Conservation (phyloP, 78 protist species). For the Pigoraptor vietnamica region DNA sequence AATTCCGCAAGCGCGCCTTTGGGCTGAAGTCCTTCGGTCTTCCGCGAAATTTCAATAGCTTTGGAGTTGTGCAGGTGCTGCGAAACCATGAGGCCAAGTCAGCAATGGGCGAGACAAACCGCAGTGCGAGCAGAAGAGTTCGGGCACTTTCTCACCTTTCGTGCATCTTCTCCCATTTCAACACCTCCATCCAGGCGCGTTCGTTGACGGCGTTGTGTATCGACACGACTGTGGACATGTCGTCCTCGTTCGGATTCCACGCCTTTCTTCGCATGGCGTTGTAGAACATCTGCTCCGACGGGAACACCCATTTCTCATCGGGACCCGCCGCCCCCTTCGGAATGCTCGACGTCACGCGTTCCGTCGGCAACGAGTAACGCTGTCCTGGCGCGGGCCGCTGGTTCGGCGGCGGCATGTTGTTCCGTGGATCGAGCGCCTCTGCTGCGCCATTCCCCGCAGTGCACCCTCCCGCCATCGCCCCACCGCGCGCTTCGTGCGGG, state of each 20-base stretch:
- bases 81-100: too few species aligned
- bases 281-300: conserved; percentile 70
- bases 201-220: conserved; percentile 74
- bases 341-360: conserved; percentile 23
- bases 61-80: conserved; percentile 29
- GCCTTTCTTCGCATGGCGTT: conserved; percentile 72
- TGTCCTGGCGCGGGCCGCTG: conserved; percentile 18
- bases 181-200: conserved; percentile 64
- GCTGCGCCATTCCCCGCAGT: neutral
- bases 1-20: conserved; percentile 49
- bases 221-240: conserved; percentile 55
- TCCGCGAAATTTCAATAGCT: conserved; percentile 58
- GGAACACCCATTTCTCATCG: conserved; percentile 59
- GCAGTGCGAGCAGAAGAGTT: too few species aligned
- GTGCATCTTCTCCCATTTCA: conserved; percentile 55
- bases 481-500: neutral
- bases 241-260: conserved; percentile 61
- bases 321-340: conserved; percentile 19
- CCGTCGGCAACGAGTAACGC: neutral
- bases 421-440: neutral
- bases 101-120: too few species aligned
- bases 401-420: conserved; percentile 3
- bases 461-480: neutral
- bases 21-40: conserved; percentile 70
- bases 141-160: neutral